phyloP scores from a whole-genome alignment of 2,329 filamentous ascomycete species.

The Trichoderma atrobrunneum region DNA sequence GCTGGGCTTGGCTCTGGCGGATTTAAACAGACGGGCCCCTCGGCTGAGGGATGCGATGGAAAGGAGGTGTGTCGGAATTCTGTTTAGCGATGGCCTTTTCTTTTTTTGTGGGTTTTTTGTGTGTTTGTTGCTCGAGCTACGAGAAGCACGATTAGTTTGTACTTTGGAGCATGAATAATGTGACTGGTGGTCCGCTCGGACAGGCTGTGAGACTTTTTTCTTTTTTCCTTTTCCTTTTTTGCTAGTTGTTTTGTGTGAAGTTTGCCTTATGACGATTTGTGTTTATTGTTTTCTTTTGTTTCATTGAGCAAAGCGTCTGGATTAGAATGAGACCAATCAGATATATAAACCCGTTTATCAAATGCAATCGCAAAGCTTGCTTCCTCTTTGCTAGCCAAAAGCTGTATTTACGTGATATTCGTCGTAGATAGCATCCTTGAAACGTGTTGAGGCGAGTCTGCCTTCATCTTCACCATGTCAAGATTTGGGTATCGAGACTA shows the following conservation, averaged over 20 bases:
- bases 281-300: not conserved
- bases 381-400: not conserved
- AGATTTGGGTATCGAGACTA: not conserved
- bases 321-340: not conserved
- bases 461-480: too few species aligned
- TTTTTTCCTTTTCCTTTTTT: not conserved
- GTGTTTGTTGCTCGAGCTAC: not conserved
- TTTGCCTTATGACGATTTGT: not conserved
- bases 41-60: not conserved
- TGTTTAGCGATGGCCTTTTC: not conserved
- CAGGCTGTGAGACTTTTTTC: not conserved
- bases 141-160: not conserved
- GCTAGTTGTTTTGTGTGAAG: not conserved
- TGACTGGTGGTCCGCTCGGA: not conserved
- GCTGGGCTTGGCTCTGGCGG: conserved; percentile 6
- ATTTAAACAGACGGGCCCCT: not conserved
- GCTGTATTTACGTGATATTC: not conserved
- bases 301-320: not conserved
- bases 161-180: conserved; percentile 7
- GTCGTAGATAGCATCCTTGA: not conserved
- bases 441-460: not conserved
- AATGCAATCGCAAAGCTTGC: too few species aligned
- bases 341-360: not conserved
- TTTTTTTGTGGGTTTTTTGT: not conserved
- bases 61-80: not conserved